These are phyloP conservation scores for Thalassiosira hispida DNA, from an alignment of 352 stramenopile species.

Conservation along the genomic window DNA sequence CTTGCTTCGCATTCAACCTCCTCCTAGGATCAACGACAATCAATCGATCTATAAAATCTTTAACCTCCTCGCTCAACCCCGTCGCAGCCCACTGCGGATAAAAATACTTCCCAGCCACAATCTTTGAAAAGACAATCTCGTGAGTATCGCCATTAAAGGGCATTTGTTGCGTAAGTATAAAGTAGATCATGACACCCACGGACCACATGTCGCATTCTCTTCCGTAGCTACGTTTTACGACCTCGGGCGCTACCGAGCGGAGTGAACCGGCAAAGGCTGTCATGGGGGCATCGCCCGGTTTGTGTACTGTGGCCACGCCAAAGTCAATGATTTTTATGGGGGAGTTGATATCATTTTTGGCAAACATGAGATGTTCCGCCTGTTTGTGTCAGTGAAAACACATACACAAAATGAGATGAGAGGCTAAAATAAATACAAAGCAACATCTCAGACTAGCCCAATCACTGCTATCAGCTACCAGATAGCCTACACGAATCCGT, in stretches of 20 bases:
- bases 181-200: conserved; percentile 72
- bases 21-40: conserved; percentile 87
- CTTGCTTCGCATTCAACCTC: conserved; percentile 65
- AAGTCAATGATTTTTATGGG: conserved; percentile 98
- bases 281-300: conserved; percentile 84
- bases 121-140: conserved; percentile 73
- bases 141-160: conserved; percentile 77
- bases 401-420: too few species aligned
- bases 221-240: conserved; percentile 89
- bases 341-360: conserved; percentile 62
- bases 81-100: conserved; percentile 89
- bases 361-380: conserved; percentile 43
- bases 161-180: conserved; percentile 45
- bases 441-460: too few species aligned
- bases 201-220: conserved; percentile 91
- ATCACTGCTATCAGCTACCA: too few species aligned
- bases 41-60: conserved; percentile 89
- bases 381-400: not conserved
- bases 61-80: conserved; percentile 89
- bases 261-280: conserved; percentile 49
- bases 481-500: too few species aligned
- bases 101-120: conserved; percentile 85
- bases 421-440: not conserved
- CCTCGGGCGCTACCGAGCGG: conserved; percentile 87
- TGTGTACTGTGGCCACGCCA: conserved; percentile 84